Conservation (phyloP, 768 basidiomycete species). For the Auriscalpium microsporum region DNA sequence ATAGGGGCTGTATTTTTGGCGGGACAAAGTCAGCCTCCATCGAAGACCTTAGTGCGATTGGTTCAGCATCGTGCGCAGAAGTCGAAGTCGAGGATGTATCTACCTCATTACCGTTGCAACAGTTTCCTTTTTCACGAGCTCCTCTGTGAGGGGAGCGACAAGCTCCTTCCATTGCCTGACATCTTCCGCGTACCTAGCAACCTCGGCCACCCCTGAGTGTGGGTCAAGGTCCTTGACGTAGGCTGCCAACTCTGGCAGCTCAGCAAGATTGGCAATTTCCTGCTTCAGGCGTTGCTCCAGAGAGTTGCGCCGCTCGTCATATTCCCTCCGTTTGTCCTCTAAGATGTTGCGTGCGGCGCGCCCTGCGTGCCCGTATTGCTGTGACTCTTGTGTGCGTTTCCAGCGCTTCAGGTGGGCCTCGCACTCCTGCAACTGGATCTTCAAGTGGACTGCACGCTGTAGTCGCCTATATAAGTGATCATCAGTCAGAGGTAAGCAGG, state of each 20-base stretch:
- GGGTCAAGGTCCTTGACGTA: background rate
- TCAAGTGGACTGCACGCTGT: background rate
- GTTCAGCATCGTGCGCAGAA: background rate
- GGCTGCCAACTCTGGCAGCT: background rate
- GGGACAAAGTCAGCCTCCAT: background rate
- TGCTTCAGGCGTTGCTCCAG: background rate
- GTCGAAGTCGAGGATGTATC: background rate
- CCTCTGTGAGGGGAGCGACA: background rate
- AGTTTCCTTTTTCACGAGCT: background rate
- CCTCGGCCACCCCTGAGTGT: background rate
- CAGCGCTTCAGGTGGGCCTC: background rate
- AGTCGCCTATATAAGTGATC: background rate
- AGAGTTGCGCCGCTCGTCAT: background rate
- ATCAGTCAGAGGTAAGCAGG: background rate
- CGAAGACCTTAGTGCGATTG: background rate
- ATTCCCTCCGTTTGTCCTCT: background rate
- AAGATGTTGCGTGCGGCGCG: background rate
- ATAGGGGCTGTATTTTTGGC: background rate
- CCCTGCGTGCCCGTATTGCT: background rate
- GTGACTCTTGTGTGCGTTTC: background rate
- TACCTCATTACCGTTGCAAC: background rate
- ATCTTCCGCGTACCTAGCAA: background rate
- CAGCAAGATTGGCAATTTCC: background rate
- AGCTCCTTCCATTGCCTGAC: background rate
- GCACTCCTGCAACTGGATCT: background rate